Percentiles rank a stretch among this genome's conserved stretches.
Evolutionary conservation across 176 grass and related monocot genomes (phyloP).

Genomic region (Dendrocalamus sinicus): DNA sequence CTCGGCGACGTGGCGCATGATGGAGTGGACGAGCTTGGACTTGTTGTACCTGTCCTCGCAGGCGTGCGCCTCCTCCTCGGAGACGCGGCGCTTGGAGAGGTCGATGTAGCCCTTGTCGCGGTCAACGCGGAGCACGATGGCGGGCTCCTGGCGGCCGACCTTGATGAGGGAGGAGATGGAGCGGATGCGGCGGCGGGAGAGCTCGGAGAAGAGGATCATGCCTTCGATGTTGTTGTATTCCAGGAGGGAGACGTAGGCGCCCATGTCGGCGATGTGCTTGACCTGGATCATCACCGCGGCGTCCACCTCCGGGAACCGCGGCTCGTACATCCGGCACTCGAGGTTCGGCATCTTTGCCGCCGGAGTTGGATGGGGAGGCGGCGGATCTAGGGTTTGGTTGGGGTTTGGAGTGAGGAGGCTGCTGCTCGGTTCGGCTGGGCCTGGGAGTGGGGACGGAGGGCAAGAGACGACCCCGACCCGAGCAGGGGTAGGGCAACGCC

Average conservation of each 20-base stretch:
- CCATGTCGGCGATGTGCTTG: conserved; percentile 93
- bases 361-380: conserved; percentile 11
- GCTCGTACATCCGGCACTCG: conserved; percentile 92
- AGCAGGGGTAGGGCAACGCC: neutral
- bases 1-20: conserved; percentile 98
- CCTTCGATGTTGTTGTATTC: conserved; percentile 97
- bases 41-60: conserved; percentile 81
- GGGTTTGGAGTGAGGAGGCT: conserved; percentile 35
- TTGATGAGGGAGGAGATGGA: conserved; percentile 90
- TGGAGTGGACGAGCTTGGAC: conserved; percentile 88
- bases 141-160: conserved; percentile 92
- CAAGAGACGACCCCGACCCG: too few relatives aligned
- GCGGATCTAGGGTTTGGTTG: conserved; percentile 55
- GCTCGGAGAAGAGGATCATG: conserved; percentile 96
- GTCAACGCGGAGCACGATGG: conserved; percentile 92
- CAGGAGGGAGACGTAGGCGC: conserved; percentile 83
- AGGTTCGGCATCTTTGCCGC: conserved; percentile 63
- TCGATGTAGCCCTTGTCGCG: conserved; percentile 92
- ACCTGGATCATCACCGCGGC: conserved; percentile 97
- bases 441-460: too few relatives aligned
- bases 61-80: conserved; percentile 82
- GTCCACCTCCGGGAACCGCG: conserved; percentile 83
- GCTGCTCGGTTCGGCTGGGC: neutral
- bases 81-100: conserved; percentile 91
- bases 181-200: conserved; percentile 85